These are phyloP conservation scores for Cetradonia linearis DNA, from an alignment of 495 filamentous ascomycete species.

Conservation along the genomic window DNA sequence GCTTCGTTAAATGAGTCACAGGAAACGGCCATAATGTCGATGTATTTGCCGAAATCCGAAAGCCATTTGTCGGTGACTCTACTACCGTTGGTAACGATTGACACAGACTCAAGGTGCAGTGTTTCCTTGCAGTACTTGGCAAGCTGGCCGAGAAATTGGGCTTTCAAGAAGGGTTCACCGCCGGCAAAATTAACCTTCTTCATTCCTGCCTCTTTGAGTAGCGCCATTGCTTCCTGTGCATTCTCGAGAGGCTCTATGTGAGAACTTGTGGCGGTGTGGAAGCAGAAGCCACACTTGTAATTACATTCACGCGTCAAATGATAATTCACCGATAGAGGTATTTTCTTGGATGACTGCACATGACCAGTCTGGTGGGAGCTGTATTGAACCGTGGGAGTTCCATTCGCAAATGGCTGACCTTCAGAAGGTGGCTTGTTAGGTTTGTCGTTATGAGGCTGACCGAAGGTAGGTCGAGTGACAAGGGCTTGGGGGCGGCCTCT, in stretches of 20 bases:
- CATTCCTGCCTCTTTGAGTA: constrained; percentile 45
- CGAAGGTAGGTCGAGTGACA: neutral
- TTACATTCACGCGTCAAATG: constrained; percentile 44
- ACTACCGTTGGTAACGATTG: constrained; percentile 46
- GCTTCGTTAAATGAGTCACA: constrained; percentile 48
- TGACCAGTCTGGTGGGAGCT: neutral
- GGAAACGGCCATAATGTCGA: constrained; percentile 46
- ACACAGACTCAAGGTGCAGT: constrained; percentile 40
- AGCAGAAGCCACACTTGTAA: constrained; percentile 43
- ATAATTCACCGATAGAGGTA: constrained; percentile 40
- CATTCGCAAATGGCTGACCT: neutral
- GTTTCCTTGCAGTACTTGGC: constrained; percentile 42
- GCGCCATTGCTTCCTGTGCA: constrained; percentile 36
- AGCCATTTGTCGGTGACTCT: constrained; percentile 39
- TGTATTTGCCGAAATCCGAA: constrained; percentile 31
- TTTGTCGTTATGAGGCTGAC: neutral
- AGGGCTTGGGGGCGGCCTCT: neutral
- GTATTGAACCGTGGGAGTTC: neutral
- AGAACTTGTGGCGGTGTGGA: constrained; percentile 45
- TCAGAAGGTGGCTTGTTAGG: neutral
- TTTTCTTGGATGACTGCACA: constrained; percentile 6
- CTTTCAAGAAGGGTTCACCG: constrained; percentile 51
- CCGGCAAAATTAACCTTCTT: constrained; percentile 50
- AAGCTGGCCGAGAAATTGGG: constrained; percentile 36
- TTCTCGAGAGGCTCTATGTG: constrained; percentile 31